Conservation (phyloP, 2,329 filamentous ascomycete species). For the Aspergillus ibericus region DNA sequence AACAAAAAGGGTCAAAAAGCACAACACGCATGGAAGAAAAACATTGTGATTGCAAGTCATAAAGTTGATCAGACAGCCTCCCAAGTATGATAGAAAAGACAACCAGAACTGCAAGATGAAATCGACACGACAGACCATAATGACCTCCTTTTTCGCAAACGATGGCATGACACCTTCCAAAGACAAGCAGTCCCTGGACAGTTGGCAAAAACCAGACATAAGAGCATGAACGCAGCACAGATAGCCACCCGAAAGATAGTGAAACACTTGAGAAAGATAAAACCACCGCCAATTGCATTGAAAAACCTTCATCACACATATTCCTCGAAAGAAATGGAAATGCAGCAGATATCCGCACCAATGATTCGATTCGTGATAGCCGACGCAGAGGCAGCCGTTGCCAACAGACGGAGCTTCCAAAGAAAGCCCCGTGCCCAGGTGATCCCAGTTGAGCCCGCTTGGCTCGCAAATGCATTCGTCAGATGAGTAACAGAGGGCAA, state of each 20-base stretch:
- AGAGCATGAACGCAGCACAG: conserved; percentile 17
- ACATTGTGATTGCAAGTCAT: conserved; percentile 12
- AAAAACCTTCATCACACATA: conserved; percentile 1
- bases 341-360: background rate
- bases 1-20: conserved; percentile 3
- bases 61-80: conserved; percentile 44
- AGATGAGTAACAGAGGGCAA: no score
- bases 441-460: background rate
- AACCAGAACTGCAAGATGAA: background rate
- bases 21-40: conserved; percentile 5
- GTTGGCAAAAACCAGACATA: background rate
- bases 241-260: conserved; percentile 29
- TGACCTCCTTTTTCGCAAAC: conserved; percentile 14
- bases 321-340: background rate
- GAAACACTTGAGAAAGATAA: conserved; percentile 10
- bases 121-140: conserved; percentile 1
- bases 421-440: background rate
- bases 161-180: conserved; percentile 3
- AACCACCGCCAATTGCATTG: conserved; percentile 4
- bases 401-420: background rate
- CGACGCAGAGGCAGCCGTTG: background rate
- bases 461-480: background rate
- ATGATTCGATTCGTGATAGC: background rate
- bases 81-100: conserved; percentile 28
- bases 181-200: background rate